Percentiles rank a stretch among this genome's conserved stretches.
These are phyloP conservation scores for Russula virescens DNA, from an alignment of 768 basidiomycete species.

Conservation along the genomic window DNA sequence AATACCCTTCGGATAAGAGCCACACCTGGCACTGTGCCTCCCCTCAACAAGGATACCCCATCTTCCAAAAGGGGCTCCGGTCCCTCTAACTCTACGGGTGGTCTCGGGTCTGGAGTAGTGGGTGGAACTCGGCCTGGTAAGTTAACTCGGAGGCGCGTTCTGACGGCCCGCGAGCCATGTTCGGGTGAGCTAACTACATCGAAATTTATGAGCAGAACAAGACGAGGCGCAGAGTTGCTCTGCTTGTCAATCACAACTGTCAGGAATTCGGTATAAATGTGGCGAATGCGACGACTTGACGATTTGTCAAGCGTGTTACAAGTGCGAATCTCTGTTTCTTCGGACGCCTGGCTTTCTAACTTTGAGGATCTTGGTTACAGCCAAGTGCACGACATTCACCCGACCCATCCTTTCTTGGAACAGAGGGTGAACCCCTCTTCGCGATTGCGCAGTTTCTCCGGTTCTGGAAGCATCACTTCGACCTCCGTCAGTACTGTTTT, in stretches of 20 bases:
- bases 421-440: slow-evolving; percentile 56
- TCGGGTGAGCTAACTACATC: neutral
- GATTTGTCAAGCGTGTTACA: slow-evolving; percentile 78
- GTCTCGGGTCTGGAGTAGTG: too few relatives aligned
- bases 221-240: slow-evolving; percentile 73
- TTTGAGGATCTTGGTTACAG: slow-evolving; percentile 34
- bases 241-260: slow-evolving; percentile 64
- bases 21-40: too few relatives aligned
- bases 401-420: slow-evolving; percentile 77
- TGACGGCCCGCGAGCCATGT: too few relatives aligned
- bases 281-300: slow-evolving; percentile 73
- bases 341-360: slow-evolving; percentile 5
- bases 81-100: too few relatives aligned
- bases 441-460: slow-evolving; percentile 32
- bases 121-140: too few relatives aligned
- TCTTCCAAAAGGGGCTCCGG: too few relatives aligned
- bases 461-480: slow-evolving; percentile 21
- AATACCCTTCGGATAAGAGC: too few relatives aligned
- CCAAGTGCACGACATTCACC: slow-evolving; percentile 89
- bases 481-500: slow-evolving; percentile 10
- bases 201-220: slow-evolving; percentile 44
- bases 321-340: slow-evolving; percentile 39
- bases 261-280: slow-evolving; percentile 75
- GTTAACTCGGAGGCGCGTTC: too few relatives aligned
- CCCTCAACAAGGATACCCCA: too few relatives aligned